phyloP scores from a whole-genome alignment of 1,284 basidiomycete genomes.

The Rhodotorula sp. region DNA sequence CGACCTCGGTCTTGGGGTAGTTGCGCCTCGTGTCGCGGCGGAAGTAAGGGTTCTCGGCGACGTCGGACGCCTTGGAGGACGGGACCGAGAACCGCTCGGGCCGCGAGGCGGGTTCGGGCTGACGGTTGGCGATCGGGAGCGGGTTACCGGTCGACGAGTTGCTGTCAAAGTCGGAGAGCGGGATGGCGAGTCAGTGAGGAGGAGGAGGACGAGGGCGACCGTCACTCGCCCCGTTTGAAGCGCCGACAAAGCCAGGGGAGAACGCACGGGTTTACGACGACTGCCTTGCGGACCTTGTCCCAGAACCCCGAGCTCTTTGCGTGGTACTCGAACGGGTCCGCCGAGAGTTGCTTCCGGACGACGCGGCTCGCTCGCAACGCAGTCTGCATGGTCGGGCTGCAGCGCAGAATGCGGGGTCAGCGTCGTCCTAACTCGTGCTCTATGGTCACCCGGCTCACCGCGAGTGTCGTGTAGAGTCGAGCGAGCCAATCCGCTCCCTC shows the following conservation, averaged over 20 bases:
- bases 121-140: conserved; percentile 23
- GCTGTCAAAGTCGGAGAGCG: conserved; percentile 4
- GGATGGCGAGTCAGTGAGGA: too few relatives aligned
- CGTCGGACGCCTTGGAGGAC: conserved; percentile 38
- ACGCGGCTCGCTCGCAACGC: conserved; percentile 12
- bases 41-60: conserved; percentile 40
- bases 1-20: conserved; percentile 24
- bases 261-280: conserved; percentile 38
- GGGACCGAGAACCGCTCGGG: conserved; percentile 39
- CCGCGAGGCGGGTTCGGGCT: conserved; percentile 39
- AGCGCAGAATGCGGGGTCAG: too few relatives aligned
- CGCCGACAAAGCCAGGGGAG: not conserved
- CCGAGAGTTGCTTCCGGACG: conserved; percentile 8
- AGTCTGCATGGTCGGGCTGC: not conserved
- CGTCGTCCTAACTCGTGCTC: too few relatives aligned
- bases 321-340: conserved; percentile 28
- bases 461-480: too few relatives aligned
- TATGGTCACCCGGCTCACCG: too few relatives aligned
- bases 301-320: conserved; percentile 12
- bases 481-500: too few relatives aligned
- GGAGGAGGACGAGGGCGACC: not conserved
- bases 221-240: too few relatives aligned
- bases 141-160: conserved; percentile 35
- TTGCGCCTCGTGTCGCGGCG: conserved; percentile 35
- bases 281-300: conserved; percentile 25